Conservation (phyloP, 2,329 filamentous ascomycete species). For the Fusarium hainanense region DNA sequence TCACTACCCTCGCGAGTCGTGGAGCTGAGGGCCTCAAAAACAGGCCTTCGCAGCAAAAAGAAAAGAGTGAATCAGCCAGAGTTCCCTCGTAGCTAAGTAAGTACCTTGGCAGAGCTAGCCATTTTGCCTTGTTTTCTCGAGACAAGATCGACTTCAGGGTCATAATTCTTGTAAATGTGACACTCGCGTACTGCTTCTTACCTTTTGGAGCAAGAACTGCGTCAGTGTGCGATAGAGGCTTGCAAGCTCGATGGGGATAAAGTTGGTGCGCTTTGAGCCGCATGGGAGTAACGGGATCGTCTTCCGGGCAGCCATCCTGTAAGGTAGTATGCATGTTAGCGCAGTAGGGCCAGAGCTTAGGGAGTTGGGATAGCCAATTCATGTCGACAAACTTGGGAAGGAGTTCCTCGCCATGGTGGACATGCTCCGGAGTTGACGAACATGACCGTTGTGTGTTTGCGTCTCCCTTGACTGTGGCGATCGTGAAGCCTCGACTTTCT, state of each 20-base stretch:
- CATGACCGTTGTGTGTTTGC: background rate
- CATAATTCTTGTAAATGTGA: background rate
- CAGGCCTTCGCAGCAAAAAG: conserved; percentile 9
- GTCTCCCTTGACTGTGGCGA: background rate
- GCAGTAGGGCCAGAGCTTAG: background rate
- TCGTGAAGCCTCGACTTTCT: background rate
- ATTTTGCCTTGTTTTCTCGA: background rate
- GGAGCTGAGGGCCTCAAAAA: background rate
- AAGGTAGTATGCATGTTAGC: background rate
- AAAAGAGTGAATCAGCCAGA: conserved; percentile 4
- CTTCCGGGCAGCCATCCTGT: background rate
- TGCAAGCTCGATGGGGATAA: background rate
- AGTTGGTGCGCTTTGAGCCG: background rate
- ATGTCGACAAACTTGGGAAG: conserved; percentile 1
- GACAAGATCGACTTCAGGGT: background rate
- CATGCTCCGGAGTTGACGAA: background rate
- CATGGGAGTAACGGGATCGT: background rate
- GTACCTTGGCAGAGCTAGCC: background rate
- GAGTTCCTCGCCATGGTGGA: background rate
- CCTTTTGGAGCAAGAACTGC: background rate
- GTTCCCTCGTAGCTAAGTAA: conserved; percentile 18
- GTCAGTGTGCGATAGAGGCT: background rate
- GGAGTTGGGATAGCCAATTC: conserved; percentile 1
- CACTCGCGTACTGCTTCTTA: background rate
- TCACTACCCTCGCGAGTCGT: background rate